Percentiles rank a stretch among this genome's conserved stretches.
Conservation (phyloP, 768 basidiomycete species). For the Kwoniella shandongensis region DNA sequence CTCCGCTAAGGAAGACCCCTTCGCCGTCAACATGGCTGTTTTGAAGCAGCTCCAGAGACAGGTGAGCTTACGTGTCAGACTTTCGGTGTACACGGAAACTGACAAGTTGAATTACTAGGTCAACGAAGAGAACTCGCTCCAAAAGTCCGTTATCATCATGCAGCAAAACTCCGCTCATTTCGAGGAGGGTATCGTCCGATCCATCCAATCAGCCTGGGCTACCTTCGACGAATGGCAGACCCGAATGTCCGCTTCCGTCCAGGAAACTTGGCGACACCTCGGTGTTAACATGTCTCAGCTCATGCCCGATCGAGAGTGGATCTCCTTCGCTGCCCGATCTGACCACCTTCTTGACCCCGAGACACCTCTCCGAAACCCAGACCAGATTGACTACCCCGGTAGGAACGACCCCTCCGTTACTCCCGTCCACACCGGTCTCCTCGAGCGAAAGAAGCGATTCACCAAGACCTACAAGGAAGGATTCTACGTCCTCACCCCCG, state of each 20-base stretch:
- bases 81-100: too few species aligned
- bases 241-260: slow-evolving; percentile 70
- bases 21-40: slow-evolving; percentile 56
- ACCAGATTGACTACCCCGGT: slow-evolving; percentile 73
- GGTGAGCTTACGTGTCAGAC: too few species aligned
- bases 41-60: slow-evolving; percentile 59
- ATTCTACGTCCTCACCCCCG: slow-evolving; percentile 89
- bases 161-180: slow-evolving; percentile 96
- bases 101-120: too few species aligned
- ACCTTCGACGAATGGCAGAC: slow-evolving; percentile 83
- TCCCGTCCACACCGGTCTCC: slow-evolving; percentile 80
- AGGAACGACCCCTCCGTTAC: slow-evolving; percentile 85
- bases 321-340: slow-evolving; percentile 84
- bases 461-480: slow-evolving; percentile 80
- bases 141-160: slow-evolving; percentile 97
- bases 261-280: slow-evolving; percentile 72
- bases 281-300: slow-evolving; percentile 73
- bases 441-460: slow-evolving; percentile 95
- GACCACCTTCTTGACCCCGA: slow-evolving; percentile 97
- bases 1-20: slow-evolving; percentile 77
- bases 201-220: slow-evolving; percentile 93
- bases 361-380: slow-evolving; percentile 68
- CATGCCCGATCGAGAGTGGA: slow-evolving; percentile 89
- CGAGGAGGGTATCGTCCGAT: slow-evolving; percentile 91
- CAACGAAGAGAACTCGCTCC: slow-evolving; percentile 94